Base-by-base conservation (phyloP, 805 yeast genomes). In the Metahyphopichia silvanorum region DNA sequence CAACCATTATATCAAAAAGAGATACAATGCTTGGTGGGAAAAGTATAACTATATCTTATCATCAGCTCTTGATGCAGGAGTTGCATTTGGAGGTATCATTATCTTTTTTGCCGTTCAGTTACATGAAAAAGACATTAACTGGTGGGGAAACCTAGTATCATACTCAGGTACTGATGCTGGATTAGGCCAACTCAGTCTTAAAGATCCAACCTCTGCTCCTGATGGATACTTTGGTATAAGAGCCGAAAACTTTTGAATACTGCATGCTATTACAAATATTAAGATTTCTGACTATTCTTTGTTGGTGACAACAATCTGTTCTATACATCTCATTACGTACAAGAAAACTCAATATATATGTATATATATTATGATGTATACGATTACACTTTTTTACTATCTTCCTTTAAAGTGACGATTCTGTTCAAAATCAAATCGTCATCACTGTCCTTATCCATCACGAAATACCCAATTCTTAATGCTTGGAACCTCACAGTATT, bases 401-500 rank as follows among this genome's bases (percentile, higher is more conserved):
- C 95, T 51, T 85, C 94, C 69, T 91, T 93, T 63, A 93, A 76
- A 10, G 96, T 82, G 25, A 93, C 98, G 50, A 91, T 87, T 59
- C 96, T 77, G 66, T 93, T 93, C 55, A 93, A 69, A 21, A 93
- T 73, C 42, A 89, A 63, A 38, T 66, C 70, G 18, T 76, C 81
- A 13, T 64, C 71, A 7, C 71, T 63, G 43, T 91, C 97, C 46
- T 74, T 76, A 57, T 93, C 98, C 57, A 87, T 59, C 53, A 96
- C 81, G 76, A 88, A 93, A 63, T 93, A 93, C 19, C 98, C 98
- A 28, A 86, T 91, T 66, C 98, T 79, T 61, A 93, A 76, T 19
- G 96, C 98, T 69, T 93, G 98, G 87, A 93, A 93, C 62, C 98
- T 78, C 20, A 86, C 87, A n/a, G 89, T 76, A 58, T 89, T 95